These are phyloP conservation scores for Lophiotrema nucula DNA, from an alignment of 495 filamentous ascomycete species.

Conservation along the genomic window DNA sequence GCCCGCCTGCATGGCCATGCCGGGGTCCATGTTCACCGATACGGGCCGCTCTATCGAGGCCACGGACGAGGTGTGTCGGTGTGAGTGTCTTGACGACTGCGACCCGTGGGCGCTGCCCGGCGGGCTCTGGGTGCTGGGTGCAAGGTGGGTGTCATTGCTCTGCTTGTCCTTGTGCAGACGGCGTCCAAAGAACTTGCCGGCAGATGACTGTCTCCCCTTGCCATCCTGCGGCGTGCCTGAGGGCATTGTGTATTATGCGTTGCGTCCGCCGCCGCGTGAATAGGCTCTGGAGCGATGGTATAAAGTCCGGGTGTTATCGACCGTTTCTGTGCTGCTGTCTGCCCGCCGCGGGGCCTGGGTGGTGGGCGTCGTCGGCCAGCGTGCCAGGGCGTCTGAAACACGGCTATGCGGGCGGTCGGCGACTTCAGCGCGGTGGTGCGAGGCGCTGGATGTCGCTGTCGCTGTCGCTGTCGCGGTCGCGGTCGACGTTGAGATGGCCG, in stretches of 20 bases:
- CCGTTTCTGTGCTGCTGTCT: too few relatives aligned
- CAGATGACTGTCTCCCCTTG: slow-evolving; percentile 79
- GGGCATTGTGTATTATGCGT: slow-evolving; percentile 27
- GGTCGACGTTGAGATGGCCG: neutral
- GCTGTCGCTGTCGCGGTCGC: neutral
- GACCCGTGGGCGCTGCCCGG: slow-evolving; percentile 62
- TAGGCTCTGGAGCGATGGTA: neutral
- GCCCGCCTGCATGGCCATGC: slow-evolving; percentile 74
- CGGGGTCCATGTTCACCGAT: slow-evolving; percentile 50
- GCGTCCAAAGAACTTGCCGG: slow-evolving; percentile 82
- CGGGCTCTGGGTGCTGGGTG: slow-evolving; percentile 46
- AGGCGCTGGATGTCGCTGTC: neutral
- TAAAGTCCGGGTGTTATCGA: neutral
- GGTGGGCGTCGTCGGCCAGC: neutral
- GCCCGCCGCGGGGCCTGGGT: too few relatives aligned
- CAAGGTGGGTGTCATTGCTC: slow-evolving; percentile 52
- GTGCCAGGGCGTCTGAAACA: neutral
- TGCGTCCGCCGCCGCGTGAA: too few relatives aligned
- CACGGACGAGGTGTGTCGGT: slow-evolving; percentile 77
- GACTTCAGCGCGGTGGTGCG: neutral
- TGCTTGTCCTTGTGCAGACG: slow-evolving; percentile 70
- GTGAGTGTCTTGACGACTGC: slow-evolving; percentile 75
- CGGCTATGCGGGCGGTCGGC: neutral
- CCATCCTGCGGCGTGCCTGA: slow-evolving; percentile 59
- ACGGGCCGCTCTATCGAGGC: slow-evolving; percentile 65